phyloP scores from a whole-genome alignment of 805 yeast species.

The Barnettozyma populi region DNA sequence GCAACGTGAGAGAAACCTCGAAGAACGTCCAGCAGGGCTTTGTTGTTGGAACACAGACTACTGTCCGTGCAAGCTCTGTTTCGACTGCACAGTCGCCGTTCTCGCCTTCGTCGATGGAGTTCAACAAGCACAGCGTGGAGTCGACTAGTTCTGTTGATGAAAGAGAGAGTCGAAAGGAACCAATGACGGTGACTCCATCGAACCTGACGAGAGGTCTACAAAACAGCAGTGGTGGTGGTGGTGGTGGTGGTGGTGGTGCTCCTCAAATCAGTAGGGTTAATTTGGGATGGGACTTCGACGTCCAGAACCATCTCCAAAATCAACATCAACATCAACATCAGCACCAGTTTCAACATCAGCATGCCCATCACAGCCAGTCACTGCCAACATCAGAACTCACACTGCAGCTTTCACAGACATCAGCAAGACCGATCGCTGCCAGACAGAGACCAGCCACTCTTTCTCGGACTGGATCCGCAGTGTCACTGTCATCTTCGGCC shows the following conservation, averaged over 20 bases:
- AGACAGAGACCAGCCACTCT: background rate
- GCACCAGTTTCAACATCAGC: constrained; percentile 1
- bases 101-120: background rate
- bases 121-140: constrained; percentile 20
- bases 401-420: background rate
- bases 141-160: constrained; percentile 14
- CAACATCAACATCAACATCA: background rate
- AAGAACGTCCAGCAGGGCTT: constrained; percentile 15
- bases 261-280: background rate
- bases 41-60: background rate
- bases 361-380: constrained; percentile 10
- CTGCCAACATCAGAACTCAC: constrained; percentile 4
- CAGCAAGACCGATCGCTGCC: background rate
- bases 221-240: background rate
- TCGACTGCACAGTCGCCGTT: constrained; percentile 11
- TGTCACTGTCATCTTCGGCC: constrained; percentile 18
- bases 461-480: constrained; percentile 11
- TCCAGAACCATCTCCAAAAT: background rate
- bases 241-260: background rate
- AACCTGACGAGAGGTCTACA: constrained; percentile 19
- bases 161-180: background rate
- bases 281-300: background rate
- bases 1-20: constrained; percentile 25
- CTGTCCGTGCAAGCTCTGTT: background rate
- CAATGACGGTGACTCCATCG: constrained; percentile 12